Base-by-base conservation (phyloP, 257 asterid genomes). In the Forsythia viridissima region DNA sequence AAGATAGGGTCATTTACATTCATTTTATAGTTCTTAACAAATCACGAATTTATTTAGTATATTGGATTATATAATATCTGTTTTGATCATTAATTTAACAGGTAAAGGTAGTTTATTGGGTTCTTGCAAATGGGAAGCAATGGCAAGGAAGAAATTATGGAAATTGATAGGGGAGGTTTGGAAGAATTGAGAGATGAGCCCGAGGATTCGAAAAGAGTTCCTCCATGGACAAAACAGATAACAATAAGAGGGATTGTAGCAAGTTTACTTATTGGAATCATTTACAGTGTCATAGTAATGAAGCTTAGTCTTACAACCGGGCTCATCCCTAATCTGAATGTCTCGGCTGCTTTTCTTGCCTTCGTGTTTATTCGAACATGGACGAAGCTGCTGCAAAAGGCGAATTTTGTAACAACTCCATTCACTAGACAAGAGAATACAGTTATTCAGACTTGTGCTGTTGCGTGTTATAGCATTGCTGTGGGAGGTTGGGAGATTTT, bases 281-380 rank as follows among this genome's bases (percentile, higher is more conserved):
- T 94, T 44, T 94, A 90, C 79, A 92, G 97, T 76, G 82, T 90
- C 46, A 91, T 94, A 15, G 92, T 88, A 43, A 90, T 85, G 95
- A 94, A 94, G 88, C 90, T 94, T 15, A 86, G 87, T 76, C 96
- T 94, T 43, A 79, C 97, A 30, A 92, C 94, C 1, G 98, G 98
- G 40, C 90, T 94, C 37, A 91, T 91, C 44, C 98, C 98, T 2
- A 94, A 92, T 76, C 94, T 94, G 66, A 92, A 91, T 74, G 97
- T 94, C 70, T 94, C 98, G n/a, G 98, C 97, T 71, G 97, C 97
- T 40, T 91, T 94, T 77, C 90, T 94, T 80, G 98, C 97, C 21
- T 92, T 85, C 34, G 88, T 94, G 68, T 84, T 91, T 20, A 86
- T 92, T 16, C 81, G 84, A 77, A 70, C 93, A 52, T 94, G 98